Evolutionary conservation across 169 alveolate genomes (phyloP).

Genomic region (Theileria orientalis): DNA sequence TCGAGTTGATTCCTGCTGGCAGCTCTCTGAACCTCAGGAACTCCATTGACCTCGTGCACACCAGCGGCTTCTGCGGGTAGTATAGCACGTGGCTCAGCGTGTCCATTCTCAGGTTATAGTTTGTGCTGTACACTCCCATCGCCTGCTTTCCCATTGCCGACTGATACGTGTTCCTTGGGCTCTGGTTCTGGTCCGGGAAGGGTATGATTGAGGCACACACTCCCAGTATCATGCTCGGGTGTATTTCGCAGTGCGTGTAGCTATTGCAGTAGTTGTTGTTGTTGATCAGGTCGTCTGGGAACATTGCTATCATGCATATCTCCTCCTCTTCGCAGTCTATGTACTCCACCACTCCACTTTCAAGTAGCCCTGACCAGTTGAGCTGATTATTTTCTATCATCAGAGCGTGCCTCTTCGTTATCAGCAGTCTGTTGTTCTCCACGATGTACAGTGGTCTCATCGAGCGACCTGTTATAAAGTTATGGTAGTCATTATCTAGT

Average conservation of each 20-base stretch:
- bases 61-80: conserved; percentile 99
- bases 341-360: conserved; percentile 95
- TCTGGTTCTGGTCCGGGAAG: conserved; percentile 99
- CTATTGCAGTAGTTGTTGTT: conserved; percentile 85
- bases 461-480: conserved; percentile 75
- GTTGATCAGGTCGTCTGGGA: conserved; percentile 87
- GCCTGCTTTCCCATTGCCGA: conserved; percentile 99
- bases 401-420: conserved; percentile 80
- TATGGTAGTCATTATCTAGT: background rate
- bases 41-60: conserved; percentile 97
- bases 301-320: conserved; percentile 99
- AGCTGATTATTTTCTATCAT: conserved; percentile 65
- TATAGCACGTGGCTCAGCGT: conserved; percentile 95
- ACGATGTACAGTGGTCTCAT: conserved; percentile 97
- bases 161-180: conserved; percentile 98
- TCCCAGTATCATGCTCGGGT: conserved; percentile 98
- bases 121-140: conserved; percentile 98
- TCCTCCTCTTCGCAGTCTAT: conserved; percentile 99
- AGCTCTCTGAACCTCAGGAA: conserved; percentile 96
- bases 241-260: conserved; percentile 99
- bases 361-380: conserved; percentile 86
- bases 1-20: conserved; percentile 99
- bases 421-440: conserved; percentile 82
- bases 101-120: conserved; percentile 97
- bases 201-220: conserved; percentile 99